These are phyloP conservation scores for Saprolegnia diclina DNA, from an alignment of 352 stramenopile species.

Conservation along the genomic window DNA sequence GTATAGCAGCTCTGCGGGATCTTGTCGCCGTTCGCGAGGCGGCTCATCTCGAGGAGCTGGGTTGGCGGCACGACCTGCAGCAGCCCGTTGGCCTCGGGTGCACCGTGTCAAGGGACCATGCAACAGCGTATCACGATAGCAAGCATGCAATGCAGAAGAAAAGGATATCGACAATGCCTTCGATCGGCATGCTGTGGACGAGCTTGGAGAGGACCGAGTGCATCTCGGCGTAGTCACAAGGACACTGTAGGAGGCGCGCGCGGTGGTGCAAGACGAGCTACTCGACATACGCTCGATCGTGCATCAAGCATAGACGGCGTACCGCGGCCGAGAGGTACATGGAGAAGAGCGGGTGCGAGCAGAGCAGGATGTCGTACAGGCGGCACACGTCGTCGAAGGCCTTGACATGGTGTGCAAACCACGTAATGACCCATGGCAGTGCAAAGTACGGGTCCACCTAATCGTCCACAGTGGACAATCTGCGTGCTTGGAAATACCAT, in stretches of 20 bases:
- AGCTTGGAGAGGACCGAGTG: constrained; percentile 11
- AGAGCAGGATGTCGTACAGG: constrained; percentile 92
- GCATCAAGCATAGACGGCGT: not conserved
- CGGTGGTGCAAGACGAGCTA: constrained; percentile 20
- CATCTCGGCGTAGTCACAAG: constrained; percentile 17
- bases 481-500: too few relatives aligned
- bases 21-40: not conserved
- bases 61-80: not conserved
- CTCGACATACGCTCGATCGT: not conserved
- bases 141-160: not conserved
- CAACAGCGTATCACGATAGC: not conserved
- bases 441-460: constrained; percentile 92
- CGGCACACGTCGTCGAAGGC: constrained; percentile 83
- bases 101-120: not conserved
- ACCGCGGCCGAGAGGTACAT: constrained; percentile 87
- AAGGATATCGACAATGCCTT: constrained; percentile 18
- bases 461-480: too few relatives aligned
- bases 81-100: constrained; percentile 3
- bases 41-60: not conserved
- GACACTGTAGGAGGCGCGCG: not conserved
- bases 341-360: constrained; percentile 87
- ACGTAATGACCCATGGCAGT: constrained; percentile 92
- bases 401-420: constrained; percentile 90
- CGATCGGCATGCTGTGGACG: constrained; percentile 6
- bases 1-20: not conserved